A percentile compares a stretch with the other conserved stretches of the same genome.
phyloP scores from a whole-genome alignment of 139 green algal genomes.

The Chlamydomonas sphaeroides region DNA sequence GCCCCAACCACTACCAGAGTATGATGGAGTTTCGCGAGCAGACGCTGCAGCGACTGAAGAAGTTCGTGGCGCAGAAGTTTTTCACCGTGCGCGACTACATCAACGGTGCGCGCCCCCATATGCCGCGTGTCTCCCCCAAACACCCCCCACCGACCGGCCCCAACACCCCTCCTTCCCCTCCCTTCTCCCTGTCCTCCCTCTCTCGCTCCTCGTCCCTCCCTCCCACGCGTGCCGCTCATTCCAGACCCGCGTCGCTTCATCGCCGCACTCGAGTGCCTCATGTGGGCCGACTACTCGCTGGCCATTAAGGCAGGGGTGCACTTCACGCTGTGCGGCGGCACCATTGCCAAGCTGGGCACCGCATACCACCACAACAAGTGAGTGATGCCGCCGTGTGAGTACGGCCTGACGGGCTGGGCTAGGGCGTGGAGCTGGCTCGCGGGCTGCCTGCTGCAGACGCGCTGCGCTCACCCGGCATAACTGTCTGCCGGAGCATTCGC shows the following conservation, averaged over 20 bases:
- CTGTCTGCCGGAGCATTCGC: too few species aligned
- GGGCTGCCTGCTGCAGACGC: too few species aligned
- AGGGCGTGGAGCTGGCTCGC: too few species aligned
- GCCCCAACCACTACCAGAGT: constrained; percentile 76
- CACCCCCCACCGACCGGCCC: neutral
- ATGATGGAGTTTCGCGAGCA: constrained; percentile 80
- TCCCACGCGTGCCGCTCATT: neutral
- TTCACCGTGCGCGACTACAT: constrained; percentile 80
- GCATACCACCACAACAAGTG: constrained; percentile 80
- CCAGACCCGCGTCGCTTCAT: constrained; percentile 79
- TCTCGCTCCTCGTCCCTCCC: neutral
- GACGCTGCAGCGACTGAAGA: constrained; percentile 78
- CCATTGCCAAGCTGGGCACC: constrained; percentile 83
- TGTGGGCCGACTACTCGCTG: constrained; percentile 85
- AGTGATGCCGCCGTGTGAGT: too few species aligned
- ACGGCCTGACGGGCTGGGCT: too few species aligned
- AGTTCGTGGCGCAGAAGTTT: constrained; percentile 73
- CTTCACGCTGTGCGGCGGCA: constrained; percentile 81
- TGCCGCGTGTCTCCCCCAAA: neutral
- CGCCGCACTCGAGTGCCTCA: constrained; percentile 76
- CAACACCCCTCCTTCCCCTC: too few species aligned
- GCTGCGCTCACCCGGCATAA: too few species aligned
- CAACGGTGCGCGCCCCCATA: constrained; percentile 41
- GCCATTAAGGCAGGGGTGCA: constrained; percentile 92
- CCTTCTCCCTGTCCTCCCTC: neutral